phyloP scores from a whole-genome alignment of 2,329 filamentous ascomycete species.

The Aspergillus oerlinghausenensis region DNA sequence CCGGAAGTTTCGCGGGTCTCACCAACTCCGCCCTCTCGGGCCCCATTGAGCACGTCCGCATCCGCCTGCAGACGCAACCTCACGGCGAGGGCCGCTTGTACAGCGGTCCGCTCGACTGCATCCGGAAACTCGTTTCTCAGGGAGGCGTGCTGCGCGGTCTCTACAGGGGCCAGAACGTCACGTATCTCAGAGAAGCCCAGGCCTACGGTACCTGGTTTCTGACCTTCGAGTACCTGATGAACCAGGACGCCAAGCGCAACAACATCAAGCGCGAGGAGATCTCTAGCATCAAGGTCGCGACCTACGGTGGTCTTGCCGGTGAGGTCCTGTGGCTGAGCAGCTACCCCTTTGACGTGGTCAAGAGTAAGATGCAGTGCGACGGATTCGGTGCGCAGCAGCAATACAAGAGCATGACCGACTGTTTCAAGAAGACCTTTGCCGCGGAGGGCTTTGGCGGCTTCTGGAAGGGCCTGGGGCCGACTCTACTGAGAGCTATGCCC shows the following conservation, averaged over 20 bases:
- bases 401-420: constrained; percentile 81
- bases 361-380: constrained; percentile 99
- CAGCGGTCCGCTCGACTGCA: constrained; percentile 80
- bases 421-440: constrained; percentile 76
- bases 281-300: constrained; percentile 76
- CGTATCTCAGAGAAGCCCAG: constrained; percentile 80
- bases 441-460: constrained; percentile 77
- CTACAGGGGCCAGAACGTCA: constrained; percentile 85
- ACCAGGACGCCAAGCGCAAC: constrained; percentile 76
- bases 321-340: constrained; percentile 90
- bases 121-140: constrained; percentile 70
- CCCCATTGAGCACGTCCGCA: constrained; percentile 95
- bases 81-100: constrained; percentile 78
- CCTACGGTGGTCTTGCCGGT: constrained; percentile 89
- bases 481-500: constrained; percentile 89
- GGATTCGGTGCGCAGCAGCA: constrained; percentile 69
- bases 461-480: constrained; percentile 91
- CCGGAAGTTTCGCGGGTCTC: constrained; percentile 88
- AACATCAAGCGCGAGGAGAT: constrained; percentile 70
- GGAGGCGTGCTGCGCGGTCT: constrained; percentile 68
- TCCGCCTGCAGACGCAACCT: constrained; percentile 91
- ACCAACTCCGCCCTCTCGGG: constrained; percentile 84
- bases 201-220: constrained; percentile 97
- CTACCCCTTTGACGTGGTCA: constrained; percentile 95
- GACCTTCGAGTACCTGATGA: constrained; percentile 95